Conservation (phyloP, 352 stramenopile genomes). For the Phytopythium oedochilum region DNA sequence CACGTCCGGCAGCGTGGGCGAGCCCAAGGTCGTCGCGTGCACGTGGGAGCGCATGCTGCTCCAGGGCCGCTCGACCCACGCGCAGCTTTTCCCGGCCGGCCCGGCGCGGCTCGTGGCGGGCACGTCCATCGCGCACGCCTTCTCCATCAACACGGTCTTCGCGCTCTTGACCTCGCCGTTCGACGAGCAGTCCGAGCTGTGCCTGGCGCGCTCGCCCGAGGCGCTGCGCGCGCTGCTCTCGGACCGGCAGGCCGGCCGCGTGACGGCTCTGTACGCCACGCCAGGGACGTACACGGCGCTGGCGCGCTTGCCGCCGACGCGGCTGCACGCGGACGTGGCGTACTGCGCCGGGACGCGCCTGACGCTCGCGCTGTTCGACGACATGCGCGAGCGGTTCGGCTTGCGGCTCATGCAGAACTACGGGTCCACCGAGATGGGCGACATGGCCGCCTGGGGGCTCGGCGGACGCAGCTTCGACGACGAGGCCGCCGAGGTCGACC, state of each 20-base stretch:
- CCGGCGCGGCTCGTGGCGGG: constrained; percentile 64
- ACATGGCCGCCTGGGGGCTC: constrained; percentile 70
- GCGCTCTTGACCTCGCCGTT: constrained; percentile 64
- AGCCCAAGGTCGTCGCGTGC: constrained; percentile 73
- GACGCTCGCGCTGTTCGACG: constrained; percentile 43
- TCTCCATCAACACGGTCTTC: constrained; percentile 85
- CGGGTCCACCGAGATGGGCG: constrained; percentile 76
- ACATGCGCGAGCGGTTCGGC: constrained; percentile 50
- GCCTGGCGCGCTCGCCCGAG: constrained; percentile 46
- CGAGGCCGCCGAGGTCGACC: constrained; percentile 36
- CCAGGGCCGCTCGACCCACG: constrained; percentile 75
- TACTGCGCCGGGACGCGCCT: constrained; percentile 72
- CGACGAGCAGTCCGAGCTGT: constrained; percentile 62
- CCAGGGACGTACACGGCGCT: constrained; percentile 77
- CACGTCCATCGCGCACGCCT: constrained; percentile 83
- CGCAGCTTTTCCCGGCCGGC: constrained; percentile 61
- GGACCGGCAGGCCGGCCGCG: constrained; percentile 24
- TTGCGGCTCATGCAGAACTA: constrained; percentile 84
- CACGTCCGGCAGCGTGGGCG: constrained; percentile 76
- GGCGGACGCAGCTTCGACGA: constrained; percentile 34
- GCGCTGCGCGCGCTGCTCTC: constrained; percentile 47
- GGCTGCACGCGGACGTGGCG: constrained; percentile 57
- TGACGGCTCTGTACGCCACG: constrained; percentile 70
- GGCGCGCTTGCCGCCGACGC: constrained; percentile 35
- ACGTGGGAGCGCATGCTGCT: constrained; percentile 72